Base-by-base conservation (phyloP, 495 filamentous ascomycete species). In the Lichina pygmaea region DNA sequence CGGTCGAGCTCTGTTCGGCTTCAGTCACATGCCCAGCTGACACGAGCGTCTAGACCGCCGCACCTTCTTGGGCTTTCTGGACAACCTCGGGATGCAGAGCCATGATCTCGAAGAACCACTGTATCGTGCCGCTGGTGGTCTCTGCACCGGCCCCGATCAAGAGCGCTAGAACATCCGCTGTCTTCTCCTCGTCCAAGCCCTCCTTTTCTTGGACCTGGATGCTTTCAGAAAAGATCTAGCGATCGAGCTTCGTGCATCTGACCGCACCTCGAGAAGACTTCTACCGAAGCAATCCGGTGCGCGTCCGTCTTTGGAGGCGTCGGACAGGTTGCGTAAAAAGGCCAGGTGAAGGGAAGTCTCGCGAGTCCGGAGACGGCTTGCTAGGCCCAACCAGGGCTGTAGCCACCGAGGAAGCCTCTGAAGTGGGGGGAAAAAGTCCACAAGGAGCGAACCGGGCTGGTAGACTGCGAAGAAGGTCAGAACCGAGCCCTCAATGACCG, bases 121-220 rank as follows among this genome's bases (percentile, higher is more conserved):
- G 52, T 42, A 58, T 49, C 7, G 51, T 54, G 12, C 49, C 49
- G n/a, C 41, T 46, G 3, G 55, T 60, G 7, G 57, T 57, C 32
- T 59, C 57, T 3, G 49, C 47, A 4, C 57, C 57, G 11, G 54
- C 57, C 37, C 54, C 57, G n/a, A 60, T 50, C 36, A 60, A 39
- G 7, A 54, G 54, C 30, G 56, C 52, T 33, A 50, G 50, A 6
- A 53, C 50, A 43, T 56, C 51, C 13, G 52, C 53, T 4, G 54
- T 53, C 9, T 44, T 43, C 10, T 51, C 45, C 16, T 59, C 55
- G 45, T 54, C 50, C 38, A 59, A 48, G 11, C 50, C 50, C 39
- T 49, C 46, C 12, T 52, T 53, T 17, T 48, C 44, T 15, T 53
- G 54, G 42, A 53, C 44, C 34, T 50, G 46, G 47, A 31, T 54